A percentile compares a stretch with the other conserved stretches of the same genome.
These are phyloP conservation scores for Raphanus hybrid DNA, from an alignment of 441 rosid species.

Conservation along the genomic window DNA sequence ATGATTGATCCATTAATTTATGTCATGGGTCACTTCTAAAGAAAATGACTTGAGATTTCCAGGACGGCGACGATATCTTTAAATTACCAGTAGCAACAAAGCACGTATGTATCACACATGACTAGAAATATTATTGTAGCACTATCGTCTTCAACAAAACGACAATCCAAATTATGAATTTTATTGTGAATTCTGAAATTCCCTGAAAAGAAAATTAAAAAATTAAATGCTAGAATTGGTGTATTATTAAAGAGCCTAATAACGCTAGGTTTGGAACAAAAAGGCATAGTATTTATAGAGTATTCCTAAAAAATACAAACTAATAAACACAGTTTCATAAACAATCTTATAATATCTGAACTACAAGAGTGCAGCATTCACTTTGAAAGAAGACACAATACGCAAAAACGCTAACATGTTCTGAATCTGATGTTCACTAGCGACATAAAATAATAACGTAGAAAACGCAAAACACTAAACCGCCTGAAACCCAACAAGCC, in stretches of 20 bases:
- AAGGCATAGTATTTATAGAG: background rate
- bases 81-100: constrained; percentile 12
- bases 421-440: constrained; percentile 4
- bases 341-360: no score
- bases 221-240: background rate
- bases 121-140: background rate
- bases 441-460: constrained; percentile 15
- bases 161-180: background rate
- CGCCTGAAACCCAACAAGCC: constrained; percentile 25
- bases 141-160: background rate
- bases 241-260: background rate
- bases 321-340: no score
- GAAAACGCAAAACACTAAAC: constrained; percentile 11
- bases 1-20: background rate
- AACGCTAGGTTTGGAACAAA: background rate
- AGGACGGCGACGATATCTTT: background rate
- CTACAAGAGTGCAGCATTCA: constrained; percentile 6
- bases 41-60: background rate
- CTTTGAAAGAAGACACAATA: constrained; percentile 27
- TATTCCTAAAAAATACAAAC: background rate
- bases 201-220: background rate
- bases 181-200: background rate
- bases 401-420: constrained; percentile 26
- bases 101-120: background rate
- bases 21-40: constrained; percentile 6